Conservation (phyloP, 2,329 filamentous ascomycete species). For the Epichloe gansuensis region DNA sequence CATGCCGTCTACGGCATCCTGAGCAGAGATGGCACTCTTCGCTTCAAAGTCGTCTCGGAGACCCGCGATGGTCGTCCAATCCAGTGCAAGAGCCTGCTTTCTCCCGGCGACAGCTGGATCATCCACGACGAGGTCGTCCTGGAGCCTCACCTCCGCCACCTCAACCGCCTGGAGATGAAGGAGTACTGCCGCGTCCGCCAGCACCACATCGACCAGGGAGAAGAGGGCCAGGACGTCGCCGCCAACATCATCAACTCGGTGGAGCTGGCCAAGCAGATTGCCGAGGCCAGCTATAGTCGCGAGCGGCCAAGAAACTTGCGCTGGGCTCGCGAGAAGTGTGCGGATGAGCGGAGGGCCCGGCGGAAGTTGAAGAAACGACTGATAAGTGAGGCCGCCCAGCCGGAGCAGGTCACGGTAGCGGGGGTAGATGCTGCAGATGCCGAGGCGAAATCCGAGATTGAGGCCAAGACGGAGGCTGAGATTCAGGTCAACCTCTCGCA, state of each 20-base stretch:
- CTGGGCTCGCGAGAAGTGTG: constrained; percentile 1
- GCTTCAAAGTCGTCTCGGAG: constrained; percentile 1
- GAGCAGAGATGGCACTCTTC: neutral
- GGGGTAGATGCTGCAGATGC: neutral
- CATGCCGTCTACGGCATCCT: constrained; percentile 2
- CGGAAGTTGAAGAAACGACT: neutral
- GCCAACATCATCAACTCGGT: neutral
- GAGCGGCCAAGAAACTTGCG: neutral
- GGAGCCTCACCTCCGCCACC: constrained; percentile 1
- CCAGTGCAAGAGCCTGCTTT: neutral
- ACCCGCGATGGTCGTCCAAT: neutral
- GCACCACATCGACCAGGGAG: neutral
- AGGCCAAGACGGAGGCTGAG: neutral
- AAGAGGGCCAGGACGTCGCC: neutral
- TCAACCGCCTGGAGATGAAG: constrained; percentile 2
- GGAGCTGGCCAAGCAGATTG: neutral
- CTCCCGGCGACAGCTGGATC: constrained; percentile 1
- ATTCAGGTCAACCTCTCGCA: neutral
- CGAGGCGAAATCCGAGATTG: neutral
- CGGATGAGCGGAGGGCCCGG: neutral
- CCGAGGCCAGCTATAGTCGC: neutral
- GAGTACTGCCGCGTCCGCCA: constrained; percentile 1
- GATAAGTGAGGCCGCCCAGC: neutral
- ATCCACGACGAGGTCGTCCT: constrained; percentile 1
- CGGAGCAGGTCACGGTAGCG: neutral